phyloP scores from a whole-genome alignment of 225 moss, liverwort and hornwort species.

The Bryoerythrophyllum caledonicum region DNA sequence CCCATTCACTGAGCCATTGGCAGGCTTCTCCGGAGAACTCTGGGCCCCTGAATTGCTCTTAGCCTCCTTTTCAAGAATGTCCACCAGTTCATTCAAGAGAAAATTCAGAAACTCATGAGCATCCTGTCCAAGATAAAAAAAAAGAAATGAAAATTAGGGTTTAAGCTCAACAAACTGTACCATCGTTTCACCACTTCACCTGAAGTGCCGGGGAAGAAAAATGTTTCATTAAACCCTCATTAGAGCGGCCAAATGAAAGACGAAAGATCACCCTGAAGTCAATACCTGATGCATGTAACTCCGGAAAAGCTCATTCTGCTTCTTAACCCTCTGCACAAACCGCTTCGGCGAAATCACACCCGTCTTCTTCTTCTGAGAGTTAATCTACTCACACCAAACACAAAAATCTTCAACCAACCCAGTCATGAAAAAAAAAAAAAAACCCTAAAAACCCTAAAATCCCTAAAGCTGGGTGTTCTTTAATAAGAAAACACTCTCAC shows the following conservation, averaged over 20 bases:
- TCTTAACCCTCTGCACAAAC: conserved; percentile 97
- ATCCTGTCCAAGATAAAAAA: conserved; percentile 61
- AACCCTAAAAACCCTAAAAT: no score
- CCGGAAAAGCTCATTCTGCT: conserved; percentile 98
- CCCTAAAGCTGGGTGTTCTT: no score
- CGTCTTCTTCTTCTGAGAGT: conserved; percentile 94
- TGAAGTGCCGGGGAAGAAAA: no score
- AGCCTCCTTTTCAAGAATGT: conserved; percentile 96
- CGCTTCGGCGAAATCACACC: conserved; percentile 98
- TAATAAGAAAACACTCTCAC: no score
- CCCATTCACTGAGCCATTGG: conserved; percentile 83
- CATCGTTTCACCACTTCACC: no score
- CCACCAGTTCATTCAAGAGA: conserved; percentile 94
- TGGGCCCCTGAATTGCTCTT: conserved; percentile 79
- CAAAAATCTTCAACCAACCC: neutral
- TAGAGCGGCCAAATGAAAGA: no score
- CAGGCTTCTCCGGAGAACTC: conserved; percentile 62
- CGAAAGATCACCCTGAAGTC: no score
- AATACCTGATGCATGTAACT: conserved; percentile 98
- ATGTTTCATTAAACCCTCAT: no score
- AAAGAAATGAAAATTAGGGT: neutral
- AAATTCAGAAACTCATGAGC: conserved; percentile 97
- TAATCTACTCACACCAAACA: conserved; percentile 53
- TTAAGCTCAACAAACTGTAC: conserved; percentile 6
- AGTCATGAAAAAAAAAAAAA: neutral